Base-by-base conservation (phyloP, 192 early-diverging fungal genomes). In the Coemansia sp. region DNA sequence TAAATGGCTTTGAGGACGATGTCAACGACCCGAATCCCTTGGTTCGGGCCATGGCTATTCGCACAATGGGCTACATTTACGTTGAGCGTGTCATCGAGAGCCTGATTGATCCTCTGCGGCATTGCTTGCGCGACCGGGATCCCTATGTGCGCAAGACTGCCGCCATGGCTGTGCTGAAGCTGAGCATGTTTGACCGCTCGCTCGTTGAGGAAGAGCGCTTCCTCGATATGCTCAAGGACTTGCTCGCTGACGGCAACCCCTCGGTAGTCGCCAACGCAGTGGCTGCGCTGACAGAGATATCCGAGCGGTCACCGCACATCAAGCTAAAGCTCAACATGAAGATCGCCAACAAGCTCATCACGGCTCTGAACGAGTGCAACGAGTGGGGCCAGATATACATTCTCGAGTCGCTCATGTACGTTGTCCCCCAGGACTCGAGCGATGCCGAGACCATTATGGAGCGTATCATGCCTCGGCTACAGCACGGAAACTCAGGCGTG, bases 371-470 rank as follows among this genome's bases (percentile, higher is more conserved):
- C 73, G 94, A 99, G 80, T 97, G 93, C 78, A 93, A 93, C 50
- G 97, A 99, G 91, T 99, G 95, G 95, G 92, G 92, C 10, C 95
- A 97, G 83, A 91, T 91, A 2, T 97, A 95, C 72, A 94, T 97
- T 43, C 78, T 97, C 38, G 94, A 96, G 65, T 89, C 94, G 5
- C 84, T 99, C 28, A 92, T 96, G 87, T 91, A 89, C 56, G 90
- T 93, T 59, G 89, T 93, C 0, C 95, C 95, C 39, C 91, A 95
- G 82, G 93, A 93, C 55, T 66, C 85, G 0, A 85, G 85, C 4
- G 94, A 97, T 70, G 97, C 96, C 8, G 95, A 97, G 67, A 87
- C 95, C 35, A 69, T 97, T 56, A 89, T 91, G 8, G 95, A 97
- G 68, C 89, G 94, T 59, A 92, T 97, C 35, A 73, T 91, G 37